Base-by-base conservation (phyloP, 768 basidiomycete species). In the Paxillus rubicundulus region DNA sequence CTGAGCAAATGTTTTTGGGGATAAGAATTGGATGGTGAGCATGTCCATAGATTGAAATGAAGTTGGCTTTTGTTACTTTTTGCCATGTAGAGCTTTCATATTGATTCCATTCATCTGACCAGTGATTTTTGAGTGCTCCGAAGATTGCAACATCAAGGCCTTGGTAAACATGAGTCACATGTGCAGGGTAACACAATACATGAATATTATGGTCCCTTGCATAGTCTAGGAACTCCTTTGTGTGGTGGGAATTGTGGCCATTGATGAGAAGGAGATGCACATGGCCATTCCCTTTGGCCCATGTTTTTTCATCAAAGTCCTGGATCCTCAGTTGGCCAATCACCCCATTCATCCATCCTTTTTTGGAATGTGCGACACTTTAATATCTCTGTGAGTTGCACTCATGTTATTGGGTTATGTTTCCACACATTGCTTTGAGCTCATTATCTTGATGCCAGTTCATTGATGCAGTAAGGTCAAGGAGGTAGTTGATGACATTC, bases 241-340 rank as follows among this genome's bases (percentile, higher is more conserved):
- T 71, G 51, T 67, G 72, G 49, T 79, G 77, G 0, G 73, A 77
- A 46, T 61, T 69, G 49, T 81, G 78, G 6, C 78, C 74, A 64
- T 80, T 74, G 12, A 80, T 66, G 18, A 73, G 52, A 14, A 80
- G 73, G 4, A 76, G 51, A 0, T 66, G 57, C 16, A 53, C 50
- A 9, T 58, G 38, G 2, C 70, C 70, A 16, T 42, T 49, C 5
- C 68, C 70, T 54, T 77, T 75, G 37, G 60, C 21, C 7, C 69
- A 4, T 49, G 71, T 76, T 9, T 63, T 27, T 12, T 53, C 46
- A 33, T 74, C 66, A 32, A 73, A 74, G 10, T 63, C 46, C 49
- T 68, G 49, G 20, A 71, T 64, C 50, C 55, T 70, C n/a, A 52
- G 47, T 10, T 54, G 45, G 8, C 64, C 63, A 39, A 71, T 58